These are phyloP conservation scores for Daldinia loculata DNA, from an alignment of 495 filamentous ascomycete genomes.

Conservation along the genomic window DNA sequence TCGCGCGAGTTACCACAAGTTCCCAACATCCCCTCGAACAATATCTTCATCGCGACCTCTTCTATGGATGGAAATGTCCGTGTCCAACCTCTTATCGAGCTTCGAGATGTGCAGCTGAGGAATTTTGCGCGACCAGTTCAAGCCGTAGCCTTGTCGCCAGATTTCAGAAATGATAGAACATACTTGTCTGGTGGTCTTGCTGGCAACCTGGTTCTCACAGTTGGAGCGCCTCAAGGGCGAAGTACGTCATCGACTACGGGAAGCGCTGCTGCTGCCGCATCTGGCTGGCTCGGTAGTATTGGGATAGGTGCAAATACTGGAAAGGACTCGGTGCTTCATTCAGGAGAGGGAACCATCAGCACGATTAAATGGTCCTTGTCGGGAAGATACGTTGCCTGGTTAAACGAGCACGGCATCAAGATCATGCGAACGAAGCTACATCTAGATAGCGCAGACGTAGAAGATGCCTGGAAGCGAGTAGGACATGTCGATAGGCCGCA, in stretches of 20 bases:
- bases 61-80: constrained; percentile 97
- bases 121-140: constrained; percentile 95
- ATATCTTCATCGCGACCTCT: constrained; percentile 89
- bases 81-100: constrained; percentile 76
- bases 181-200: constrained; percentile 92
- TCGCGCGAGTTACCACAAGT: constrained; percentile 59
- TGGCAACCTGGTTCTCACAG: constrained; percentile 88
- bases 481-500: constrained; percentile 88
- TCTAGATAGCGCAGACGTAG: constrained; percentile 76
- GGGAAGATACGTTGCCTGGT: constrained; percentile 90
- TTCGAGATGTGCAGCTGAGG: constrained; percentile 81
- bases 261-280: constrained; percentile 78
- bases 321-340: constrained; percentile 88
- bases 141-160: constrained; percentile 87
- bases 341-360: constrained; percentile 88
- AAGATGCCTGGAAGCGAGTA: constrained; percentile 94
- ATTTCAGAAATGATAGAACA: constrained; percentile 85
- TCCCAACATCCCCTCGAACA: constrained; percentile 78
- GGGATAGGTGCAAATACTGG: constrained; percentile 79
- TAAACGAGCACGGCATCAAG: constrained; percentile 95
- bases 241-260: constrained; percentile 83
- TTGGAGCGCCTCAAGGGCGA: constrained; percentile 77
- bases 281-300: constrained; percentile 90
- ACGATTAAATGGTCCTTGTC: constrained; percentile 92
- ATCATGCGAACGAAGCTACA: constrained; percentile 93